Evolutionary conservation across 768 basidiomycete species (phyloP).

Genomic region (Lactifluus echinatus): DNA sequence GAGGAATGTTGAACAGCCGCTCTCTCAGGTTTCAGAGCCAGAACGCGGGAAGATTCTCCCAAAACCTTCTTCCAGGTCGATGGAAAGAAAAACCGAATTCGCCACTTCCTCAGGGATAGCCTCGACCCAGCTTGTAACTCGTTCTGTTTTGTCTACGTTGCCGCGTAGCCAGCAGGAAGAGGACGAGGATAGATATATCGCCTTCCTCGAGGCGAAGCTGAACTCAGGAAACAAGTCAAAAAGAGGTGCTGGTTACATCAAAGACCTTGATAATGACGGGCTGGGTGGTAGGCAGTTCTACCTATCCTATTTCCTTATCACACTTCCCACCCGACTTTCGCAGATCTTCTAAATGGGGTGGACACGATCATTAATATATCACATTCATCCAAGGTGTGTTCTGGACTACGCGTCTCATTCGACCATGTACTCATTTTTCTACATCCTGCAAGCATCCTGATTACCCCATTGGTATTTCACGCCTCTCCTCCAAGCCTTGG

Average conservation of each 20-base stretch:
- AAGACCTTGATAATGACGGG: constrained; percentile 60
- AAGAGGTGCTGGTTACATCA: constrained; percentile 35
- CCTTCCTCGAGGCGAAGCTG: constrained; percentile 72
- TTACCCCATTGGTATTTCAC: constrained; percentile 7
- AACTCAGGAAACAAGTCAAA: constrained; percentile 38
- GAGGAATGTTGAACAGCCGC: constrained; percentile 23
- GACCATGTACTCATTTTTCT: neutral
- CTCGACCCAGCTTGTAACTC: constrained; percentile 29
- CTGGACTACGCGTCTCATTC: neutral
- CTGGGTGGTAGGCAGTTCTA: constrained; percentile 55
- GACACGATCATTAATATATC: constrained; percentile 13
- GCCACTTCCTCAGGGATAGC: constrained; percentile 23
- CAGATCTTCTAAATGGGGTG: constrained; percentile 25
- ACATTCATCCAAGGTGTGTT: neutral
- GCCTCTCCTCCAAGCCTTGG: constrained; percentile 19
- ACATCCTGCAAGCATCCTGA: neutral
- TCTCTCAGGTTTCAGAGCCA: neutral
- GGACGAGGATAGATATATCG: constrained; percentile 81
- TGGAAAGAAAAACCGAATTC: constrained; percentile 9
- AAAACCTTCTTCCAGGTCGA: neutral
- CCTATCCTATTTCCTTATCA: neutral
- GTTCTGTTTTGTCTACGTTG: constrained; percentile 1
- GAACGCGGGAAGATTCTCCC: constrained; percentile 3
- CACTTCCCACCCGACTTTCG: neutral
- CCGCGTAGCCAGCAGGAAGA: constrained; percentile 37